A percentile compares a stretch with the other conserved stretches of the same genome.
Conservation (phyloP, 441 rosid species). For the Pelargonium citronellum region DNA sequence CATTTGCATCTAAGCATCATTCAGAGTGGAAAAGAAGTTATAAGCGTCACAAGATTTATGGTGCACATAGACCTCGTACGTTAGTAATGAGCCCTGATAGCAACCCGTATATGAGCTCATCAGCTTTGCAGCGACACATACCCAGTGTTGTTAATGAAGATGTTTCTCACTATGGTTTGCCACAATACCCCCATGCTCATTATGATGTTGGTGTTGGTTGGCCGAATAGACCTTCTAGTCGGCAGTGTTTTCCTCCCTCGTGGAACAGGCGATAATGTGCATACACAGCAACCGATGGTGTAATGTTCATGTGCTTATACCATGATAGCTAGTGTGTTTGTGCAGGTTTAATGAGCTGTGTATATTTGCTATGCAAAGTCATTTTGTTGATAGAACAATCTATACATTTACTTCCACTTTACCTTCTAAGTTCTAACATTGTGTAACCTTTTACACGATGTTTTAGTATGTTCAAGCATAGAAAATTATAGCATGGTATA, state of each 20-base stretch:
- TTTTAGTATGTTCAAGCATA: too few relatives aligned
- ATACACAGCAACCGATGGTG: too few relatives aligned
- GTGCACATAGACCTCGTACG: slow-evolving; percentile 11
- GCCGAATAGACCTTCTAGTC: background rate
- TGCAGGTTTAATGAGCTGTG: too few relatives aligned
- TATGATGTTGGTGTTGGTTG: background rate
- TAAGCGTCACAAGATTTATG: slow-evolving; percentile 33
- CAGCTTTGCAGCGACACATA: background rate
- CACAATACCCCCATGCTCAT: background rate
- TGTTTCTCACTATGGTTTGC: background rate
- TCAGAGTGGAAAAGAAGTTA: slow-evolving; percentile 4
- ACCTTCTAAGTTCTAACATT: too few relatives aligned
- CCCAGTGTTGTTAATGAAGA: background rate
- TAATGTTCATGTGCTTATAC: too few relatives aligned
- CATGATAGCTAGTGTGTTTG: too few relatives aligned
- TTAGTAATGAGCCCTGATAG: background rate
- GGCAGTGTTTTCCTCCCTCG: background rate
- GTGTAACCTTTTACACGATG: too few relatives aligned
- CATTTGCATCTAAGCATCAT: background rate
- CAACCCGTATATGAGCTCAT: background rate
- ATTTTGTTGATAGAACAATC: too few relatives aligned
- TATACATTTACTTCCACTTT: too few relatives aligned
- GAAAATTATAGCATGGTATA: too few relatives aligned
- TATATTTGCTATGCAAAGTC: too few relatives aligned
- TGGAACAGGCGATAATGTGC: background rate